Percentiles rank a stretch among this genome's conserved stretches.
phyloP scores from a whole-genome alignment of 176 grass and related monocot genomes.

The Cocos nucifera region DNA sequence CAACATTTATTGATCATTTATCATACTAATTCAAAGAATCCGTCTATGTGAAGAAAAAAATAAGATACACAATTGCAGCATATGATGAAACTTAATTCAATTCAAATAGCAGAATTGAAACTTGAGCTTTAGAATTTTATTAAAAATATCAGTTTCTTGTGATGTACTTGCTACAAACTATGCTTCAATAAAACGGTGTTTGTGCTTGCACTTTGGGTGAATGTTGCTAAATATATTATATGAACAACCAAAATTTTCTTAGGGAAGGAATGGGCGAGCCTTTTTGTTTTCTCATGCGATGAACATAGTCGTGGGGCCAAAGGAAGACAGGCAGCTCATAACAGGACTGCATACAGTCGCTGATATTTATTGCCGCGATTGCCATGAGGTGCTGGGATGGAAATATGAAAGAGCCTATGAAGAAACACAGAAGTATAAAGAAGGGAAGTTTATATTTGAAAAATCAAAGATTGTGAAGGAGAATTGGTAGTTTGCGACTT shows the following conservation, averaged over 20 bases:
- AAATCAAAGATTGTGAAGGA: slow-evolving; percentile 6
- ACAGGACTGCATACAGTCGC: slow-evolving; percentile 10
- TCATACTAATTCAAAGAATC: too few species aligned
- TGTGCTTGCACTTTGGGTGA: too few species aligned
- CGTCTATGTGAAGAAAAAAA: too few species aligned
- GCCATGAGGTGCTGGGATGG: slow-evolving; percentile 7
- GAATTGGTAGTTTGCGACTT: slow-evolving; percentile 1
- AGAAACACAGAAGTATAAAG: slow-evolving; percentile 8
- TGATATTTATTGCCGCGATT: slow-evolving; percentile 11
- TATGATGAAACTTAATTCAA: too few species aligned
- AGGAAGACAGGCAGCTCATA: slow-evolving; percentile 9
- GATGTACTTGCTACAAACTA: too few species aligned
- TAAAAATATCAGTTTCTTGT: too few species aligned
- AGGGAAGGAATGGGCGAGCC: slow-evolving; percentile 6
- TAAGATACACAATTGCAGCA: too few species aligned
- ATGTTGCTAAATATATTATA: too few species aligned
- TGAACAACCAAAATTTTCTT: neutral
- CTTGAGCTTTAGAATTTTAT: too few species aligned
- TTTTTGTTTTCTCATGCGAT: slow-evolving; percentile 11
- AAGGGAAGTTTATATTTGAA: slow-evolving; percentile 17
- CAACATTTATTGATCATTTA: neutral
- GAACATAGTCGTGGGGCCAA: slow-evolving; percentile 8
- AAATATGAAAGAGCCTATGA: slow-evolving; percentile 17
- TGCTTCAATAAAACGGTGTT: too few species aligned
- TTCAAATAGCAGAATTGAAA: too few species aligned